These are phyloP conservation scores for Paraphaeosphaeria sporulosa DNA, from an alignment of 2,329 filamentous ascomycete genomes.

Conservation along the genomic window DNA sequence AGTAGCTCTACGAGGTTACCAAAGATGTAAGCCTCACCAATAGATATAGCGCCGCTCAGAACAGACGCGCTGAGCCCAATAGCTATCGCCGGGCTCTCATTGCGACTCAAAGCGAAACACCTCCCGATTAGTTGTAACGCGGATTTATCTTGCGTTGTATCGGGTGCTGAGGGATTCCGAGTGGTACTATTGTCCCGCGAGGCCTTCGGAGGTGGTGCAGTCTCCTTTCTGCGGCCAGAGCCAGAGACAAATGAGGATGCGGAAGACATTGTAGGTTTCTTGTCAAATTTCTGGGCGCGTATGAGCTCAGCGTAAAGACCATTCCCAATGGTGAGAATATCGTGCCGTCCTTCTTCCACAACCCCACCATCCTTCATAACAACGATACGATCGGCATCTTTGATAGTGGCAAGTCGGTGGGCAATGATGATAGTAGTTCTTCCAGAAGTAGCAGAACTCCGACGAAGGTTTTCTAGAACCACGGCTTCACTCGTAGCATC, in stretches of 20 bases:
- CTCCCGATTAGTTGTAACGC: slow-evolving; percentile 30
- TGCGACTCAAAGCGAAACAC: slow-evolving; percentile 40
- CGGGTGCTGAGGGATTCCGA: not conserved
- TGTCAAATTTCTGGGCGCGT: slow-evolving; percentile 46
- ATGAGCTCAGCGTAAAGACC: slow-evolving; percentile 45
- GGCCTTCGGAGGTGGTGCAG: slow-evolving; percentile 4
- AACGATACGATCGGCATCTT: slow-evolving; percentile 47
- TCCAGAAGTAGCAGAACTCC: slow-evolving; percentile 33
- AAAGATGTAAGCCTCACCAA: slow-evolving; percentile 68
- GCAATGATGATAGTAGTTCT: slow-evolving; percentile 49
- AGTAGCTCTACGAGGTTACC: slow-evolving; percentile 60
- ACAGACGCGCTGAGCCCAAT: slow-evolving; percentile 55
- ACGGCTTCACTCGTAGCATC: slow-evolving; percentile 42
- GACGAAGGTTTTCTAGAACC: slow-evolving; percentile 41
- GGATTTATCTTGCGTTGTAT: slow-evolving; percentile 21
- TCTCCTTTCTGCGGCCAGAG: slow-evolving; percentile 23
- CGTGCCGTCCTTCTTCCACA: slow-evolving; percentile 43
- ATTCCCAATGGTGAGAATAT: slow-evolving; percentile 29
- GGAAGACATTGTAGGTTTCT: slow-evolving; percentile 30
- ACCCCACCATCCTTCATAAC: slow-evolving; percentile 45
- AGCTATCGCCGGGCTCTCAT: slow-evolving; percentile 49
- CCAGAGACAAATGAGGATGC: slow-evolving; percentile 33
- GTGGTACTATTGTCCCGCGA: slow-evolving; percentile 9
- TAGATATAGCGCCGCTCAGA: slow-evolving; percentile 59
- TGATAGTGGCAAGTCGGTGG: slow-evolving; percentile 47